phyloP scores from a whole-genome alignment of 495 filamentous ascomycete species.

The Aspergillus indologenus region DNA sequence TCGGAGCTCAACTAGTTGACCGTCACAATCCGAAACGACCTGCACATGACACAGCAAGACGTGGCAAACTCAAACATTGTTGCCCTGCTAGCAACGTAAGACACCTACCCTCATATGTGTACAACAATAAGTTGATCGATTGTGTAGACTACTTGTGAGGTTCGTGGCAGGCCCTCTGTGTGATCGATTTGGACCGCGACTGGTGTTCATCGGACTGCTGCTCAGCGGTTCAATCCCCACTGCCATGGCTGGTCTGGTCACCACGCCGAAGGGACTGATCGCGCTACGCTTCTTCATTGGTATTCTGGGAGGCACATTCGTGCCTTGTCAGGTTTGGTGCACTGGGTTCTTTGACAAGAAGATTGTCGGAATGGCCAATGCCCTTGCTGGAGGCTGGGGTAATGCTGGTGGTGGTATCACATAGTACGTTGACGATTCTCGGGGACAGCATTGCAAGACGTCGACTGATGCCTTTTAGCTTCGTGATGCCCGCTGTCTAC shows the following conservation, averaged over 20 bases:
- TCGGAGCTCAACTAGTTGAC: constrained; percentile 51
- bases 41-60: constrained; percentile 66
- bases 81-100: constrained; percentile 80
- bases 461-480: constrained; percentile 43
- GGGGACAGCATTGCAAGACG: background rate
- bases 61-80: constrained; percentile 91
- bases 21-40: constrained; percentile 72
- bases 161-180: constrained; percentile 80
- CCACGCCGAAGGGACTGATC: constrained; percentile 65
- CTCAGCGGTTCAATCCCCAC: constrained; percentile 78
- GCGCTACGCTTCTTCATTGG: constrained; percentile 88
- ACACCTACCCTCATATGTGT: background rate
- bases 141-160: constrained; percentile 67
- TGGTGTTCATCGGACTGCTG: constrained; percentile 73
- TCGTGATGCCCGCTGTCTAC: constrained; percentile 91
- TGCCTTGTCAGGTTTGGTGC: constrained; percentile 95
- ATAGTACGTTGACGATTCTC: constrained; percentile 34
- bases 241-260: constrained; percentile 74
- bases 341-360: constrained; percentile 97
- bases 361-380: constrained; percentile 87
- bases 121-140: constrained; percentile 14
- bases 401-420: constrained; percentile 89
- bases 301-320: constrained; percentile 86
- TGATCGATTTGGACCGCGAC: constrained; percentile 78
- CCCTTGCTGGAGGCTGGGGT: constrained; percentile 79